Evolutionary conservation across 2,329 filamentous ascomycete genomes (phyloP), one percentile per base, ranked within the genome.

Genomic region (Arthrobotrys pseudoclavata): DNA sequence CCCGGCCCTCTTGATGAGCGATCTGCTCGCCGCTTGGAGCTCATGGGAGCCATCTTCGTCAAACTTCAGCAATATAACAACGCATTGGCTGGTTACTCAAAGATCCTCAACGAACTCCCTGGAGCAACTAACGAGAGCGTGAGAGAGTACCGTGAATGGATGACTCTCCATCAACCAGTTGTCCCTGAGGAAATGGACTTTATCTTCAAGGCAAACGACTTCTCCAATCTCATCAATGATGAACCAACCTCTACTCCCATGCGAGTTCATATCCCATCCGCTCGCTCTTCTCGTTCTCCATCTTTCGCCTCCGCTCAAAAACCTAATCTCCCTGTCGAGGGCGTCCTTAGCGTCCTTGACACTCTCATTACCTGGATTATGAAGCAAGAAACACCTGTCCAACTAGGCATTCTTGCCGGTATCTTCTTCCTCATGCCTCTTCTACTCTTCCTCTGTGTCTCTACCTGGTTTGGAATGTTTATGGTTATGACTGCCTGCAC

Each of bases 31-130:
- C 75, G 75, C 42, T 31, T 80, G 6, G 80, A 81, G 47, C 77
- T 81, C 7, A 80, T 81, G 77, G 78, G 76, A 3, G 78, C 80
- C 20, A 79, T 81, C 45, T 79, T 79, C n/a, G 79, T 80, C 24
- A 81, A 81, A 62, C 52, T 81, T 26, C 74, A 79, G 47, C 77
- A 81, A 24, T 81, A 81, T 37, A 80, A 76, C n/a, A 70, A 64
- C 42, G 72, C 72, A 7, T 55, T 76, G 50, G 72, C 72, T 10
- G 72, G 60, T 20, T 76, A 76, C 60, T 70, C 72, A 6, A 76
- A 76, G 66, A 76, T 76, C 18, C 72, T 76, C 24, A 76, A 67
- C 22, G 72, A 76, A 31, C 72, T 76, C 18, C 72, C 72, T 22
- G 66, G 66, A 48, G 72, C 72, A 5, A 66, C 64, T 13, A 29